Conservation (phyloP, 1,284 basidiomycete species). For the Cryptococcus wingfieldii region DNA sequence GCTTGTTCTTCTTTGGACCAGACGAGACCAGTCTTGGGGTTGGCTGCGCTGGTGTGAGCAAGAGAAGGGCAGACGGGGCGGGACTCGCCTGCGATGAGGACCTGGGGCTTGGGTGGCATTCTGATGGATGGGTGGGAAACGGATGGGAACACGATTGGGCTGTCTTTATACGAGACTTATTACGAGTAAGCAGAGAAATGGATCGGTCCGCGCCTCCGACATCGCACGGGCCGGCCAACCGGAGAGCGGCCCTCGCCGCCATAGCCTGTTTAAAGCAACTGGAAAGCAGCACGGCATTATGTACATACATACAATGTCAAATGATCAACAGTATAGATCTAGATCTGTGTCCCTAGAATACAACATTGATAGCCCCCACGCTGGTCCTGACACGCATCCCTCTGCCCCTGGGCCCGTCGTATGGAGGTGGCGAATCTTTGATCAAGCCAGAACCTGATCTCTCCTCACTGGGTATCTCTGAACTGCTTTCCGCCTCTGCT, state of each 20-base stretch:
- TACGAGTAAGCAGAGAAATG: no score
- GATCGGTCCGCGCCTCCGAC: no score
- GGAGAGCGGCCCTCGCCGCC: no score
- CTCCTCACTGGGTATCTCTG: background rate
- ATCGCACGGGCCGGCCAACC: no score
- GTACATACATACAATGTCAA: no score
- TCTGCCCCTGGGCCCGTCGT: background rate
- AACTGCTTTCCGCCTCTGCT: background rate
- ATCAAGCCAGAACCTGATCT: background rate
- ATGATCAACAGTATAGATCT: no score
- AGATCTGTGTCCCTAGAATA: background rate
- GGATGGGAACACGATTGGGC: no score
- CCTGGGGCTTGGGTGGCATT: constrained; percentile 40
- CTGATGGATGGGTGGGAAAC: background rate
- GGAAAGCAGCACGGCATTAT: no score
- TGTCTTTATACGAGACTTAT: no score
- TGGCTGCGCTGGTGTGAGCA: constrained; percentile 15
- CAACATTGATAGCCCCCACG: constrained; percentile 2
- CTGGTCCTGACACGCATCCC: constrained; percentile 1
- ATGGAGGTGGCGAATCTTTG: background rate
- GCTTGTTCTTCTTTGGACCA: constrained; percentile 75
- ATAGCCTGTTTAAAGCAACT: no score
- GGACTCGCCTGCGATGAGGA: constrained; percentile 48
- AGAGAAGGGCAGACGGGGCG: background rate
- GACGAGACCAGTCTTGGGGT: constrained; percentile 54